Base-by-base conservation (phyloP, 2,329 filamentous ascomycete species). In the Periconia digitata region DNA sequence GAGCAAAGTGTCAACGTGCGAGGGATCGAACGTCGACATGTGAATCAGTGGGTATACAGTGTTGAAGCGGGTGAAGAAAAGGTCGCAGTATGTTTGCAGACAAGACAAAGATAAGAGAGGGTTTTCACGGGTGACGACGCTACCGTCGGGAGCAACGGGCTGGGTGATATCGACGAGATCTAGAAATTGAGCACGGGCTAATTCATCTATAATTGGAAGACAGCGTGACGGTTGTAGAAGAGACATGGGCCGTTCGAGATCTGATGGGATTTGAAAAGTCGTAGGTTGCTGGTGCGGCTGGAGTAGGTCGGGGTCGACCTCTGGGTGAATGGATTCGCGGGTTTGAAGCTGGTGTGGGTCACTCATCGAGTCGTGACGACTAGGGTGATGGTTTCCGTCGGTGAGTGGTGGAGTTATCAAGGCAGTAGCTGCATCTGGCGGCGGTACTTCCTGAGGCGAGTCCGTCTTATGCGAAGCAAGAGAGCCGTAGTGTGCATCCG, bases 41-140 rank as follows among this genome's bases (percentile, higher is more conserved):
- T 85, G 82, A 8, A 85, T 75, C 1, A 85, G 69, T 0, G 83
- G 83, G 53, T 85, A 85, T 1, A 77, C 73, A 0, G 76, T 75
- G 59, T 86, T 85, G 67, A 85, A 85, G 2, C 78, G 75, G 0
- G 74, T 77, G 63, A 85, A 85, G 67, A 81, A 86, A 1, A 85
- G 67, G 50, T 85, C 79, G 34, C 76, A 75, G 58, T 83, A 85
- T 3, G 70, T 73, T 54, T 85, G 81, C 8, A 85, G 66, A 0
- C 78, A 76, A 2, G 64, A 55, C 0, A 80, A 66, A 0, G 77
- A 79, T 2, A 85, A 65, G 0, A 84, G 64, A 0, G 77, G 76
- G 29, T 84, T 75, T 6, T 79, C 74, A 16, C 73, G 62, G n/a
- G 73, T 72, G 39, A 80, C 72, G 8, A 69, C 62, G 22, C 72